Evolutionary conservation across 257 asterid genomes (phyloP), one percentile per base, ranked within the genome.

Genomic region (Gentiana dahurica): DNA sequence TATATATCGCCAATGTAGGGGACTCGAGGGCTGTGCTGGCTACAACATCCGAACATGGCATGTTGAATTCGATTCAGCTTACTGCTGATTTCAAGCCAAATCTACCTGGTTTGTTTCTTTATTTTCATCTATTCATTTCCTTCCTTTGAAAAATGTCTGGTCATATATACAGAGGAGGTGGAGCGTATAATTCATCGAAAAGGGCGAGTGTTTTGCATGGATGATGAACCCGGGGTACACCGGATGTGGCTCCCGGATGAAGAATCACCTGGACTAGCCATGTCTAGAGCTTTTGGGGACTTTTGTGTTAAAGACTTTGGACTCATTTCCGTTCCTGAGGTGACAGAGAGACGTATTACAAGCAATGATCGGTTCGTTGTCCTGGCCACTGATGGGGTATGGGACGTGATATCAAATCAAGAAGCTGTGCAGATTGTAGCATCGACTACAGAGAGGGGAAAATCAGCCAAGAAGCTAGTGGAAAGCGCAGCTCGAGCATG

Each of bases 221-320:
- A 76, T 0, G 98, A 92, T 48, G 98, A 92, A 73, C 83, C 94
- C 0, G 97, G 98, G 51, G 86, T 87, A 55, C 79, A 81, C 54
- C 74, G 98, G 57, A 74, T 92, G 64, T 92, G 98, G 98, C 73
- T 83, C 73, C 98, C 98, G 1, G 75, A 87, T 6, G 79, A 71
- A 34, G 85, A 85, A 36, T 74, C 95, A 34, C 98, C 98, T 8
- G 98, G 98, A 41, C 86, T 92, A 24, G 96, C 98, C n/a, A 92
- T 92, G 97, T 92, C 98, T 43, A 71, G 98, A 71, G 97, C 98
- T 7, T 87, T 87, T 4, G 98, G 98, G 6, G 98, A 92, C 77
- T 85, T 76, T 65, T 83, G 98, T 15, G 76, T 87, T 5, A 92
- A 92, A 71, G 80, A 78, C 64, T 92, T 66, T 15, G 98, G 98